Evolutionary conservation across 495 filamentous ascomycete genomes (phyloP).

Genomic region (Aspergillus sclerotioniger): DNA sequence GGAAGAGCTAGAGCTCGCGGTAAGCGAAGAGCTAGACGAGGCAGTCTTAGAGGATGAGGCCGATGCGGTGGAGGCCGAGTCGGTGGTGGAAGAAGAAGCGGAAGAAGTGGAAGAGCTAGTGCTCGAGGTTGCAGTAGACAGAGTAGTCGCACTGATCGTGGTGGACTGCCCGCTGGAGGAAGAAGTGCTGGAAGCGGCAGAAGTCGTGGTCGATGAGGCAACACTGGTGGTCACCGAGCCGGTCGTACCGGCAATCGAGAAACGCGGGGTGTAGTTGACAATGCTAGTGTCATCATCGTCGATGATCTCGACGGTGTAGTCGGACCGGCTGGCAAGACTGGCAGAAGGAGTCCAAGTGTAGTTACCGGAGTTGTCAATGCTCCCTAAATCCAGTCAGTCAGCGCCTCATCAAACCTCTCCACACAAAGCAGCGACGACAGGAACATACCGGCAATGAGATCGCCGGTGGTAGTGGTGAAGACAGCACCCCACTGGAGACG

Average conservation of each 20-base stretch:
- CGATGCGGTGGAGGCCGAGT: conserved; percentile 8
- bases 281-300: conserved; percentile 40
- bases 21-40: conserved; percentile 3
- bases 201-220: conserved; percentile 15
- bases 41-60: background rate
- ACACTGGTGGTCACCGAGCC: conserved; percentile 37
- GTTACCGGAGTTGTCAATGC: conserved; percentile 55
- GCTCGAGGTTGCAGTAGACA: conserved; percentile 27
- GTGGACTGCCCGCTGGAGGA: conserved; percentile 24
- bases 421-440: background rate
- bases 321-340: conserved; percentile 39
- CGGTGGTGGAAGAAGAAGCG: conserved; percentile 19
- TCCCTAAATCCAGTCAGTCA: conserved; percentile 36
- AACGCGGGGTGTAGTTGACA: conserved; percentile 60
- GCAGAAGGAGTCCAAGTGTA: conserved; percentile 55
- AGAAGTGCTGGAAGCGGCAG: conserved; percentile 9
- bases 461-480: conserved; percentile 43
- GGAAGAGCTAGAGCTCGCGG: conserved; percentile 38
- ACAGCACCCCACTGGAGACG: conserved; percentile 51
- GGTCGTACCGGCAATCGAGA: conserved; percentile 52
- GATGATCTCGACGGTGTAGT: conserved; percentile 62
- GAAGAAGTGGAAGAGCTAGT: conserved; percentile 15
- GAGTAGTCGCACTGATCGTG: conserved; percentile 38
- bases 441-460: conserved; percentile 53
- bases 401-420: conserved; percentile 6